Base-by-base conservation (phyloP, 495 filamentous ascomycete species). In the Parathielavia hyrcaniae region DNA sequence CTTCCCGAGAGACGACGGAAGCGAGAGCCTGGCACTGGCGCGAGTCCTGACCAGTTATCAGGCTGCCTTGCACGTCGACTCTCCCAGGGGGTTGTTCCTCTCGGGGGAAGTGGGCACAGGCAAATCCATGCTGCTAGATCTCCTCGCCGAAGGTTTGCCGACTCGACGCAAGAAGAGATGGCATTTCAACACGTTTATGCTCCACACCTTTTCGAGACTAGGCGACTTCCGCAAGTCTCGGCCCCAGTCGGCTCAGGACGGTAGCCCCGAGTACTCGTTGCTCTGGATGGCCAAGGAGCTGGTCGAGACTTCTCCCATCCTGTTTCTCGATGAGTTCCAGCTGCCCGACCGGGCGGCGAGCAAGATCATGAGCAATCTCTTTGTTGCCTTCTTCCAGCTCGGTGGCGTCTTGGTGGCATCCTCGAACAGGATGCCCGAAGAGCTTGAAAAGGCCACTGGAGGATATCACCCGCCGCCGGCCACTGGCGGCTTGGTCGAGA, bases 171-270 rank as follows among this genome's bases (percentile, higher is more conserved):
- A 90, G 69, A 75, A 77, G 53, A 71, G 85, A 55, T 88, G 83
- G 81, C 85, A 89, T 66, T 89, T 87, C 69, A 86, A 86, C 65
- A 86, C 82, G 0, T 89, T 89, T 60, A 89, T 89, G 85, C 68
- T 89, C 10, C 79, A 88, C 55, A 82, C 77, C 1, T 70, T 88
- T 30, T 82, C 85, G 4, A 77, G 75, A 36, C 68, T 89, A 5
- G 87, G 89, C 60, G 65, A 71, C 35, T 74, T 85, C 23, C 73
- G 83, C 35, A 80, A 75, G 36, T 67, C 64, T 2, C 64, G 65
- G 17, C 65, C 63, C n/a, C 59, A 55, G 6, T 32, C 61, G 34
- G 59, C 61, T 8, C 50, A 43, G 0, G 79, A 52, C n/a, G n/a
- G n/a, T 40, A 64, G 66, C 4, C 72, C 80, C 2, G 83, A 87